These are phyloP conservation scores for Paxillus rubicundulus DNA, from an alignment of 768 basidiomycete species.

Conservation along the genomic window DNA sequence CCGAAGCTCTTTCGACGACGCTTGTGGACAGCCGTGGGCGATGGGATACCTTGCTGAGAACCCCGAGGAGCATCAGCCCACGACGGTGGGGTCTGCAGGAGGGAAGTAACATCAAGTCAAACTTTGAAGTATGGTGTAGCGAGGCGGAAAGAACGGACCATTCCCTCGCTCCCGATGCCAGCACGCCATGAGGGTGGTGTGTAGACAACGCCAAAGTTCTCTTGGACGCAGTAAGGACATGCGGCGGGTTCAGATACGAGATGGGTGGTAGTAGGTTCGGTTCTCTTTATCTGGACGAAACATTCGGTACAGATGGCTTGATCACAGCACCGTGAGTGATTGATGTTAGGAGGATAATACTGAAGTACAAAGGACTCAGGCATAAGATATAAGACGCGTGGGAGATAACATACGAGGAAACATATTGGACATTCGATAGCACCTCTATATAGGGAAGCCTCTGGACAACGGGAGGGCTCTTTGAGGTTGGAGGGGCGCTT, in stretches of 20 bases:
- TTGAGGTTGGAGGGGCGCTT: slow-evolving; percentile 60
- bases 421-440: slow-evolving; percentile 97
- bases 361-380: slow-evolving; percentile 38
- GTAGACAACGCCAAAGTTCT: slow-evolving; percentile 95
- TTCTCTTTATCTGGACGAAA: slow-evolving; percentile 97
- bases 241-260: slow-evolving; percentile 95
- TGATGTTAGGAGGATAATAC: slow-evolving; percentile 98
- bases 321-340: slow-evolving; percentile 96
- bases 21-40: slow-evolving; percentile 52
- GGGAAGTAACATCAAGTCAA: slow-evolving; percentile 1
- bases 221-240: slow-evolving; percentile 97
- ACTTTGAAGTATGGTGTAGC: neutral
- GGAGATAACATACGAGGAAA: slow-evolving; percentile 72
- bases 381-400: slow-evolving; percentile 10
- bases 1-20: slow-evolving; percentile 87
- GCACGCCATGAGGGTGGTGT: slow-evolving; percentile 76
- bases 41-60: slow-evolving; percentile 38
- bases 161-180: slow-evolving; percentile 73
- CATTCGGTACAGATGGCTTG: slow-evolving; percentile 99
- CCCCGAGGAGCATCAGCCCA: slow-evolving; percentile 57
- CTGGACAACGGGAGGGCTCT: slow-evolving; percentile 62
- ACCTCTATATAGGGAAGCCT: slow-evolving; percentile 78
- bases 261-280: slow-evolving; percentile 92
- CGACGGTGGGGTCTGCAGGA: slow-evolving; percentile 36
- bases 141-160: slow-evolving; percentile 41